These are phyloP conservation scores for Starmerella kuoi DNA, from an alignment of 805 yeast genomes.

Conservation along the genomic window DNA sequence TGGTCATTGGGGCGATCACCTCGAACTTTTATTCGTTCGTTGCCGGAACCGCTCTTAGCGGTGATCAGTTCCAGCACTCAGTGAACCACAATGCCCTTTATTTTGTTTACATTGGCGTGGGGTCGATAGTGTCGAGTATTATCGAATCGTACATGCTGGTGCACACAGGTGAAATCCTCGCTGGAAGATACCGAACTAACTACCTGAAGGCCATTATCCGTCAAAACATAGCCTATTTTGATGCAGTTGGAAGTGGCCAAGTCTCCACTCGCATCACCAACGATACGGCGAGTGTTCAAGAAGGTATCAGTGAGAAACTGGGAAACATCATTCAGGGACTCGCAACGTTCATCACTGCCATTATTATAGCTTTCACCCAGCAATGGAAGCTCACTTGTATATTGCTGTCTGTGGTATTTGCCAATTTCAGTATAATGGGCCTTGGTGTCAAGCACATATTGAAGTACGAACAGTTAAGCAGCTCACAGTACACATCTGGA, in stretches of 20 bases:
- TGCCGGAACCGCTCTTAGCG: constrained; percentile 19
- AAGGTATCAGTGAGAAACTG: constrained; percentile 34
- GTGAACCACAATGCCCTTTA: constrained; percentile 31
- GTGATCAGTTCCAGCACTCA: constrained; percentile 27
- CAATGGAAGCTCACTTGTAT: constrained; percentile 31
- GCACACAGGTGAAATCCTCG: constrained; percentile 32
- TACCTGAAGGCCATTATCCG: constrained; percentile 31
- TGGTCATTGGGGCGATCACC: constrained; percentile 33
- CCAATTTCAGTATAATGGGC: constrained; percentile 26
- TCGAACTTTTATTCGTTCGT: constrained; percentile 29
- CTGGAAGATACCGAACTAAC: constrained; percentile 32
- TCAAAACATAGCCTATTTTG: constrained; percentile 35
- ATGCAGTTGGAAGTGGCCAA: constrained; percentile 34
- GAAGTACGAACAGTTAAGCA: constrained; percentile 22
- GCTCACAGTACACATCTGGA: constrained; percentile 27
- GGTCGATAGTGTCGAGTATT: constrained; percentile 26
- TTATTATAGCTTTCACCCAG: constrained; percentile 30
- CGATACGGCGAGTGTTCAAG: constrained; percentile 33
- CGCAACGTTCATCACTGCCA: constrained; percentile 31
- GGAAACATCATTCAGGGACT: constrained; percentile 32
- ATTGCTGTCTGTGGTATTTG: constrained; percentile 28
- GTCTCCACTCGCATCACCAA: constrained; percentile 34
- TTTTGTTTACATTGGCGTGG: constrained; percentile 34
- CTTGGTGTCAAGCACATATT: constrained; percentile 26
- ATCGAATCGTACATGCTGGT: constrained; percentile 30